Evolutionary conservation across 2,329 filamentous ascomycete genomes (phyloP), one percentile per base, ranked within the genome.

Genomic region (Colletotrichum plurivorum): DNA sequence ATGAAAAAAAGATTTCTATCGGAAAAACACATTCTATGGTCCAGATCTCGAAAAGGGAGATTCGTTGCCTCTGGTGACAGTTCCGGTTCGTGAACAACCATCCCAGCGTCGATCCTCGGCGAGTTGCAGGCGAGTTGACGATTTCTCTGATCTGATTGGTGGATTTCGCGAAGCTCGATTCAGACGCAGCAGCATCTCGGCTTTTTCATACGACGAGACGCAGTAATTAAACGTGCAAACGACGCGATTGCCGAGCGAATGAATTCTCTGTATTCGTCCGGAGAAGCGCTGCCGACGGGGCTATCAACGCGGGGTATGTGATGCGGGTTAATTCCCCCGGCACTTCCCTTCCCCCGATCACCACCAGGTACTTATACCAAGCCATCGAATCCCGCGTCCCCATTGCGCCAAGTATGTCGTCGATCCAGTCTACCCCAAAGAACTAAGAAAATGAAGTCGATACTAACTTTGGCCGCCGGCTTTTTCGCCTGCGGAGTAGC

Each of bases 101-200:
- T 31, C 27, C 27, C 27, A 8, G 27, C 27, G 27, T 31, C 27
- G 27, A 31, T 31, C 18, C n/a, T 5, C 18, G 45, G n/a, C 45
- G 16, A 48, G 16, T 18, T 48, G 45, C 45, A 31, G 27, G 4
- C 41, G 2, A 31, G 9, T 2, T 46, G 55, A n/a, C 22, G 36
- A 36, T 9, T 41, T 9, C 27, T n/a, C 13, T 1, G n/a, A 16
- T 55, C 36, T 27, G 18, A 67, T 67, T 63, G 59, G 64, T 52
- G 64, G 64, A 39, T 41, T 57, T 57, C 18, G 7, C 1, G 4
- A 16, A 39, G 18, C 22, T 57, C 25, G 4, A 20, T 22, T n/a
- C 25, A 13, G 52, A 63, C 20, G 59, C 9, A 53, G 63, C 45
- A 18, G 52, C 22, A 55, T 53, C 27, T 57, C 52, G 52, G 59